A percentile compares a stretch with the other conserved stretches of the same genome.
Conservation (phyloP, 192 early-diverging fungal species). For the Coemansia sp. region DNA sequence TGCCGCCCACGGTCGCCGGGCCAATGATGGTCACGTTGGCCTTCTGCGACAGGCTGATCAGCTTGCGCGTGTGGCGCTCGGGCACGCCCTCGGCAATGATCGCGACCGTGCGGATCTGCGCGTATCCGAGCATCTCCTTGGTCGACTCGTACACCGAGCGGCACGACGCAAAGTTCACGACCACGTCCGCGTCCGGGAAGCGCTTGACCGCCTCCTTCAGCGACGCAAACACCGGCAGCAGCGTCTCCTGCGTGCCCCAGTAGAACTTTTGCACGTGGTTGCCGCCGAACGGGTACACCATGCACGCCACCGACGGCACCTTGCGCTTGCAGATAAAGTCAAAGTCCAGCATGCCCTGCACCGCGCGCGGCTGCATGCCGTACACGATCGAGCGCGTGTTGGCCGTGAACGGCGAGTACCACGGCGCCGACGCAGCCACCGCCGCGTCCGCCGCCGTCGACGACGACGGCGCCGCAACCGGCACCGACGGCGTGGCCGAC, state of each 20-base stretch:
- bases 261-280: slow-evolving; percentile 99
- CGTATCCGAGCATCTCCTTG: slow-evolving; percentile 74
- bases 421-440: slow-evolving; percentile 45
- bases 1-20: slow-evolving; percentile 98
- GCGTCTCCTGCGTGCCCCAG: slow-evolving; percentile 98
- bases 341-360: slow-evolving; percentile 99
- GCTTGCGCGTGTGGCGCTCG: slow-evolving; percentile 90
- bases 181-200: slow-evolving; percentile 91
- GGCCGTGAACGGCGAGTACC: slow-evolving; percentile 76
- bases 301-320: slow-evolving; percentile 92
- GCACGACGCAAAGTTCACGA: slow-evolving; percentile 98
- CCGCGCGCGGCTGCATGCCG: slow-evolving; percentile 98
- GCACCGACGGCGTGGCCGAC: slow-evolving; percentile 18
- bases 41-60: slow-evolving; percentile 79
- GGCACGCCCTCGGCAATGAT: slow-evolving; percentile 99
- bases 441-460: slow-evolving; percentile 22
- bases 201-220: slow-evolving; percentile 77
- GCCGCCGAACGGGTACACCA: slow-evolving; percentile 99
- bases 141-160: slow-evolving; percentile 93
- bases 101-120: slow-evolving; percentile 91
- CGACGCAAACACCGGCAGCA: slow-evolving; percentile 90
- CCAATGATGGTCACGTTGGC: slow-evolving; percentile 88
- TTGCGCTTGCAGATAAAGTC: slow-evolving; percentile 97
- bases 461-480: slow-evolving; percentile 51
- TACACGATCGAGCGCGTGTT: slow-evolving; percentile 91